Conservation (phyloP, 2,329 filamentous ascomycete genomes). For the Aspergillus puulaauensis region DNA sequence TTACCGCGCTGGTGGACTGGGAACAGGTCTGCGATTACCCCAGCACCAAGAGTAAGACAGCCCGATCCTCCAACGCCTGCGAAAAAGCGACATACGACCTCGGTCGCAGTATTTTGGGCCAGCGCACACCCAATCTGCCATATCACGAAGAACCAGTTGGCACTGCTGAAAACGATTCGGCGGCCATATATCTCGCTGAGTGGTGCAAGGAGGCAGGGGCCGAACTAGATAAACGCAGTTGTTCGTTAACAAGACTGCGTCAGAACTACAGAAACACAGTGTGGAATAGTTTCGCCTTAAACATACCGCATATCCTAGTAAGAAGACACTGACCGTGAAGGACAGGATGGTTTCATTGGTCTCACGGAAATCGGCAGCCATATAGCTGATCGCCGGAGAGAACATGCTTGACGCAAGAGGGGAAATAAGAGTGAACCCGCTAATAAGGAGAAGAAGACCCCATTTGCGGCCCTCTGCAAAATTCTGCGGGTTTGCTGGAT, state of each 20-base stretch:
- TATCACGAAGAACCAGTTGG: conserved; percentile 56
- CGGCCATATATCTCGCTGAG: conserved; percentile 65
- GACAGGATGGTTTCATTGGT: conserved; percentile 26
- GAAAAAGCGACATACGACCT: conserved; percentile 66
- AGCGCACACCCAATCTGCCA: conserved; percentile 63
- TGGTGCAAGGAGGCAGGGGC: conserved; percentile 64
- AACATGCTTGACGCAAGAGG: conserved; percentile 37
- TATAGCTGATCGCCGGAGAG: conserved; percentile 26
- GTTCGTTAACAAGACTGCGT: no score
- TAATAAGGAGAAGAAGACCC: conserved; percentile 27
- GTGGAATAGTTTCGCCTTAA: background rate
- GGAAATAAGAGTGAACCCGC: conserved; percentile 30
- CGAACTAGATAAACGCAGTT: conserved; percentile 33
- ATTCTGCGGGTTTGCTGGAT: conserved; percentile 60
- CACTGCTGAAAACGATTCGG: conserved; percentile 59
- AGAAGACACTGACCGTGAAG: conserved; percentile 31
- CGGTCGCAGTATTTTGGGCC: conserved; percentile 55
- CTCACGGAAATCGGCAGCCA: conserved; percentile 24
- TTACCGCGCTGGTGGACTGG: conserved; percentile 41
- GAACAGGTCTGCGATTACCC: conserved; percentile 49
- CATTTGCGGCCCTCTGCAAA: conserved; percentile 34
- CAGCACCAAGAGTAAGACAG: conserved; percentile 44
- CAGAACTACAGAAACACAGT: no score
- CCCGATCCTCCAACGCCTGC: conserved; percentile 46
- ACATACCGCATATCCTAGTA: conserved; percentile 31